phyloP scores from a whole-genome alignment of 441 rosid species.

The Geranium incanum region DNA sequence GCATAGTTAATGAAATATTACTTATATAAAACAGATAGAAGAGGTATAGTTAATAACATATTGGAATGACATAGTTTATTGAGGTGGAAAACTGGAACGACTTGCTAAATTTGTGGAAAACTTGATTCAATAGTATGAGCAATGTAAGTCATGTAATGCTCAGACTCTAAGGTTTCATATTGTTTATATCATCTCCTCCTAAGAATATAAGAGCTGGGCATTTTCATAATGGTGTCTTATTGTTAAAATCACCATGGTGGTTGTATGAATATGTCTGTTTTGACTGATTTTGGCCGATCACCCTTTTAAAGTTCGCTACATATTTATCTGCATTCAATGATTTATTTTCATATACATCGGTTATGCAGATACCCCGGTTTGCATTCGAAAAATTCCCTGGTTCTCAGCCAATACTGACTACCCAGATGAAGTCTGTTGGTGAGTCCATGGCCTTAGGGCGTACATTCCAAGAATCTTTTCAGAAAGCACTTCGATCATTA shows the following conservation, averaged over 20 bases:
- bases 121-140: not conserved
- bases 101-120: not conserved
- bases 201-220: not conserved
- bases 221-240: not conserved
- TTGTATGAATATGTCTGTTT: not conserved
- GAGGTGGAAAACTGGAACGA: not conserved
- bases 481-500: slow-evolving; percentile 76
- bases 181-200: not conserved
- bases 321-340: not conserved
- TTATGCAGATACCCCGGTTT: slow-evolving; percentile 33
- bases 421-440: slow-evolving; percentile 98
- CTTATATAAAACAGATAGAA: not conserved
- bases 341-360: not conserved
- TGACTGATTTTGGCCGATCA: not conserved
- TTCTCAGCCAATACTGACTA: slow-evolving; percentile 78
- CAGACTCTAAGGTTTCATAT: not conserved
- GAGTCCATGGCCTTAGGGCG: slow-evolving; percentile 92
- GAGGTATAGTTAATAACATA: not conserved
- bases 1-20: not conserved
- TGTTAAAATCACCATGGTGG: not conserved
- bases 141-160: not conserved
- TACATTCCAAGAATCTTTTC: slow-evolving; percentile 93
- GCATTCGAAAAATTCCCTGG: slow-evolving; percentile 99
- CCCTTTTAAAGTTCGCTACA: not conserved
- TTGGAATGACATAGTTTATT: not conserved